Base-by-base conservation (phyloP, 2,329 filamentous ascomycete species). In the Niveomyces coronatus region DNA sequence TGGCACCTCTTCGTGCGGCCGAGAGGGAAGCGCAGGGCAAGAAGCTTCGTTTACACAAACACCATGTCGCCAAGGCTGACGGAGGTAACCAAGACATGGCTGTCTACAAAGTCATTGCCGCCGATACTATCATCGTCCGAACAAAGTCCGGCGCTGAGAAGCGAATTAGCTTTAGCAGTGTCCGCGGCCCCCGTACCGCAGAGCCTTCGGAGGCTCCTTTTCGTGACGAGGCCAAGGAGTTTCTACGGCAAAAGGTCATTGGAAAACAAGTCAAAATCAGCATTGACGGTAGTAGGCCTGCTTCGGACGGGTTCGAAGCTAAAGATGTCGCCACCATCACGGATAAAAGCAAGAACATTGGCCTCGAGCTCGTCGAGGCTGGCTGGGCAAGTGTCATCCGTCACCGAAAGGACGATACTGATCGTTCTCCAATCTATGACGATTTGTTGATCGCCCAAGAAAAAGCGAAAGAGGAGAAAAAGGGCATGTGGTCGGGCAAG, bases 401-500 rank as follows among this genome's bases (percentile, higher is more conserved):
- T 44, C 91, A 98, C 64, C 79, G 88, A 47, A 85, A 89, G 62
- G 89, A 96, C 53, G 91, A 98, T 54, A 85, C 85, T 4, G 91
- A 98, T 60, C 76, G 91, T 37, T 89, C 88, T 34, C 81, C 88
- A 14, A 88, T 95, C 59, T 98, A 96, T 55, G 91, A 98, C 52
- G 83, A 89, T 53, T 70, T 93, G 10, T 70, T 91, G 14, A 78
- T 79, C 24, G 85, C 85, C 3, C 85, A 91, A 55, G 82, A 86
- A 53, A 73, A 69, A 43, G 89, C 91, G 36, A 88, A 93, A 63
- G 79, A 84, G 45, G 85, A 85, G 49, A 79, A 82, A 62, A 94
- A 89, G 67, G 91, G 91, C 36, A 91, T 98, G 69, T 96, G 89
- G 88, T 86, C 84, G 14, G 74, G 83, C 42, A 98, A 95, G 68